Evolutionary conservation across 257 asterid genomes (phyloP), one percentile per base, ranked within the genome.

Genomic region (Thymus quinquecostatus): DNA sequence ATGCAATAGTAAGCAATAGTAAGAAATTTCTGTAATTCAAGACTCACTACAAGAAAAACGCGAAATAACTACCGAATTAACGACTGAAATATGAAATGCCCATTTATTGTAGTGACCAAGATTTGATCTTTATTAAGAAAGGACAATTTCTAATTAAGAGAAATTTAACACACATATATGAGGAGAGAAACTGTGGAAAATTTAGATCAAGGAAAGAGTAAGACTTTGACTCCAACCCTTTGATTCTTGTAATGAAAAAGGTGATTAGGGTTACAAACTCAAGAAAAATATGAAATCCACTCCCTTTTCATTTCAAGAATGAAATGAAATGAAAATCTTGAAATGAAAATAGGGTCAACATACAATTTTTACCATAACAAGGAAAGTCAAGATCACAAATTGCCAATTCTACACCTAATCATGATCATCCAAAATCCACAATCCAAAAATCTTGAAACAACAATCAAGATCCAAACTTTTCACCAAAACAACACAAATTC

Each of bases 181-280:
- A 14, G 68, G 28, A 64, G 56, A 8, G 4, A 43, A 12, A 6
- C 10, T 2, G 8, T 33, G 32, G 41, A 38, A 38, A 38, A 38
- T 38, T 38, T 5, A 4, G 41, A 2, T 2, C 5, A 36, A 1
- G 40, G 40, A 36, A 5, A 38, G 41, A 38, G 6, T 4, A 38
- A 4, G 41, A 38, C 41, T 21, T 21, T 21, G 21, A 21, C 21
- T 21, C 21, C 21, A 21, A 21, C 21, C 21, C 21, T 21, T 21
- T 21, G 4, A 38, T 4, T 38, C 41, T 38, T 38, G 7, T 38
- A 38, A 7, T 38, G 41, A 38, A 38, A 7, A 38, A 38, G 41
- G 59, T 45, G 30, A 61, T 56, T 78, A 78, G 82, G 82, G 79
- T 73, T 78, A 62, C 44, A 73, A 56, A 58, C 9, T 28, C 10